A percentile compares a stretch with the other conserved stretches of the same genome.
phyloP scores from a whole-genome alignment of 1,139 yeast genomes.

The Wickerhamiella infanticola region DNA sequence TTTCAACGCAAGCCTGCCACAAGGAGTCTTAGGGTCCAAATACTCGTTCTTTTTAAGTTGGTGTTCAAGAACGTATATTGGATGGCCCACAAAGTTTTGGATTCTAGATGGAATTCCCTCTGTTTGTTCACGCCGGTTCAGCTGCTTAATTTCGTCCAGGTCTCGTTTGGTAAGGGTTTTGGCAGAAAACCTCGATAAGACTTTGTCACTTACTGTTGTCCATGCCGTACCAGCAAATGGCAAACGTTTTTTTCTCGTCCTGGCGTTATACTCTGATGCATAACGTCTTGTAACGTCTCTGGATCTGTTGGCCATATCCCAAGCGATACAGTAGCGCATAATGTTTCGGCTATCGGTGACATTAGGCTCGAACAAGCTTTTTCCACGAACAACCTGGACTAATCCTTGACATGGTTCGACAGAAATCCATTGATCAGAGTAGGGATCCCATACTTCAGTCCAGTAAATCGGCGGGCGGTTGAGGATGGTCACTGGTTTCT shows the following conservation, averaged over 20 bases:
- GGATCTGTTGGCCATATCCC: constrained; percentile 46
- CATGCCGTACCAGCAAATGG: constrained; percentile 37
- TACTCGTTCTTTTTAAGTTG: constrained; percentile 62
- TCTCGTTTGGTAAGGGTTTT: constrained; percentile 36
- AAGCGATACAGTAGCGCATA: constrained; percentile 63
- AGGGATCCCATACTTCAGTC: constrained; percentile 87
- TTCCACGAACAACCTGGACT: constrained; percentile 53
- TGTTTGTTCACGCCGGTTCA: constrained; percentile 44
- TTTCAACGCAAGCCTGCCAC: constrained; percentile 46
- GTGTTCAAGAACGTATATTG: constrained; percentile 65
- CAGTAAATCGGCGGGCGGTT: constrained; percentile 58
- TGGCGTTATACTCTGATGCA: constrained; percentile 53
- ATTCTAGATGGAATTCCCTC: constrained; percentile 85
- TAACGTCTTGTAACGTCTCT: constrained; percentile 81
- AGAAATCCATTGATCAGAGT: constrained; percentile 61
- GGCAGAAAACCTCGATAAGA: constrained; percentile 28
- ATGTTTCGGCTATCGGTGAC: constrained; percentile 41
- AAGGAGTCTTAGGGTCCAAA: constrained; percentile 42
- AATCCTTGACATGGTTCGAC: constrained; percentile 56
- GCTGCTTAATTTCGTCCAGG: constrained; percentile 53
- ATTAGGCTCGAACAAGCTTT: constrained; percentile 67
- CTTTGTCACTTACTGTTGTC: constrained; percentile 45
- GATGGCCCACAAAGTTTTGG: constrained; percentile 77
- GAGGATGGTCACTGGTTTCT: background rate
- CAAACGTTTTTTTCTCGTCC: constrained; percentile 57